phyloP scores from a whole-genome alignment of 73 alveolate genomes.

The Stentor roeselii region DNA sequence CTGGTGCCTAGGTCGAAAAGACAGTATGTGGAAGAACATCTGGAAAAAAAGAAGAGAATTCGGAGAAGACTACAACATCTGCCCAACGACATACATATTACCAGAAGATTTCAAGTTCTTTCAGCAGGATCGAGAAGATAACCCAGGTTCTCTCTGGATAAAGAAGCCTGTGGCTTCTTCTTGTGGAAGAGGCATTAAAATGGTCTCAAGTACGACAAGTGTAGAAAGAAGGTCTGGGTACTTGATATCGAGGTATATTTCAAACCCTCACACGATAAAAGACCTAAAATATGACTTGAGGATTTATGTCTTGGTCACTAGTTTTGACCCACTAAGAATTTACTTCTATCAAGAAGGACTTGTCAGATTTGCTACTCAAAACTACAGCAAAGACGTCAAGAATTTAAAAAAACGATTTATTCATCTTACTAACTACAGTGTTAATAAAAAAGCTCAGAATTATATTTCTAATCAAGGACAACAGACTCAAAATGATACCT shows the following conservation, averaged over 20 bases:
- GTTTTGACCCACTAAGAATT: constrained; percentile 92
- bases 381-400: constrained; percentile 66
- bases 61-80: constrained; percentile 60
- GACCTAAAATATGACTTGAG: constrained; percentile 91
- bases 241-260: constrained; percentile 76
- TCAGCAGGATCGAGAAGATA: constrained; percentile 65
- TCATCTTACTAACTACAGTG: constrained; percentile 93
- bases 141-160: constrained; percentile 68
- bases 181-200: constrained; percentile 93
- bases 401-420: constrained; percentile 73
- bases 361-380: constrained; percentile 93
- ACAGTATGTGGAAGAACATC: constrained; percentile 73
- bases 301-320: constrained; percentile 81
- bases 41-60: constrained; percentile 58
- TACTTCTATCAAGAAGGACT: constrained; percentile 95
- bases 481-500: constrained; percentile 46
- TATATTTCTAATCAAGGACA: constrained; percentile 60
- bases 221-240: constrained; percentile 62
- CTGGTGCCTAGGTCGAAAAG: constrained; percentile 86
- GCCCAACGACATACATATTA: constrained; percentile 78
- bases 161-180: constrained; percentile 89
- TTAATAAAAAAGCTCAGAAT: constrained; percentile 74
- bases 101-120: constrained; percentile 82
- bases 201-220: constrained; percentile 64
- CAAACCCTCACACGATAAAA: constrained; percentile 89